Base-by-base conservation (phyloP, 2,329 filamentous ascomycete species). In the Daldinia eschscholtzii region DNA sequence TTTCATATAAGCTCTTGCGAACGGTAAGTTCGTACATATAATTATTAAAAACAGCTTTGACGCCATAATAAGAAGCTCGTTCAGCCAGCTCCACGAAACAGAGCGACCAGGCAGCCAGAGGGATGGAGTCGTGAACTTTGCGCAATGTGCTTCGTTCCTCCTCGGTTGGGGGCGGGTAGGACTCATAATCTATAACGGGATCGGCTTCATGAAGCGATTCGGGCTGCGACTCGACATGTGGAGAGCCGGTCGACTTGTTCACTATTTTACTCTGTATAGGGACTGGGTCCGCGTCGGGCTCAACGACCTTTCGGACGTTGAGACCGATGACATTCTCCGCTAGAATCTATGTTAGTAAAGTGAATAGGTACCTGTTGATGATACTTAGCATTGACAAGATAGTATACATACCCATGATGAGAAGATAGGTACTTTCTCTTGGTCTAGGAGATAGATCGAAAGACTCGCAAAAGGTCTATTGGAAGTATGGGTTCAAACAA, bases 41-140 rank as follows among this genome's bases (percentile, higher is more conserved):
- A 70, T 89, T 89, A 61, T 81, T 81, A 73, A 87, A 87, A 3
- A 86, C 78, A 0, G 81, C 82, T 56, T 81, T 80, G 3, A 81
- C 81, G 37, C 85, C 85, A 65, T 85, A 87, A 75, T 86, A 88
- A 0, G 84, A 86, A 1, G 84, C 84, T 15, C 85, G 80, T 71
- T 87, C 85, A 6, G 83, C 81, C 44, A 87, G 80, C 60, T 87
- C 85, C 12, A 85, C 84, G 2, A 85, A 60, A 64, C 84, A 86
- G 1, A 87, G 79, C 1, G 82, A 73, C 72, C 82, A 87, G 1
- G 83, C 80, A 2, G 82, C 77, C 7, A 75, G 67, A 0, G 85
- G 84, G 6, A 87, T 79, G 1, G 74, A 75, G 60, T 79, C 85
- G 23, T 81, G 74, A 1, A 87, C 81, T 63, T 81, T 84, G 23